These are phyloP conservation scores for Cercospora sp. DNA, from an alignment of 2,329 filamentous ascomycete species.

Conservation along the genomic window DNA sequence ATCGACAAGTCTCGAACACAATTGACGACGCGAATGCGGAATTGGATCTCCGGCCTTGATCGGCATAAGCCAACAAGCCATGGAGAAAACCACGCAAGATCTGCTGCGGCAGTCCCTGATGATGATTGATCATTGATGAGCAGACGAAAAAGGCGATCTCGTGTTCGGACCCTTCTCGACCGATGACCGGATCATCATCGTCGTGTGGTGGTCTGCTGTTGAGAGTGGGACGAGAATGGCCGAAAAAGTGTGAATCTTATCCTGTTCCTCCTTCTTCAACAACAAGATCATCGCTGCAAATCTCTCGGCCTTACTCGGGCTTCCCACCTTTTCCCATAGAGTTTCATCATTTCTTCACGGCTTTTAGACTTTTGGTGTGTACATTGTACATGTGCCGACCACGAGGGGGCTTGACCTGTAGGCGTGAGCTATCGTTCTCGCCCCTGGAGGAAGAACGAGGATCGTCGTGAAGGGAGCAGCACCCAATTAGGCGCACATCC, in stretches of 20 bases:
- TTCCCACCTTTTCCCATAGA: background rate
- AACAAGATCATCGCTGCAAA: background rate
- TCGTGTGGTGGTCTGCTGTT: background rate
- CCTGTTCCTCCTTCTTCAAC: background rate
- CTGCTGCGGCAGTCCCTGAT: background rate
- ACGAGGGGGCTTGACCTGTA: background rate
- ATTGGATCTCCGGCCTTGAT: background rate
- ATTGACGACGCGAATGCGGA: too few relatives aligned
- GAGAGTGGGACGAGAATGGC: background rate
- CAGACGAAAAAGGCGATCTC: background rate
- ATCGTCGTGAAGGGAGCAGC: too few relatives aligned
- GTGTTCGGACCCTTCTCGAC: background rate
- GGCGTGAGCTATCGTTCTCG: background rate
- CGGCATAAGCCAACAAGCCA: background rate
- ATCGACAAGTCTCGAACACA: background rate
- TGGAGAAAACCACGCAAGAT: background rate
- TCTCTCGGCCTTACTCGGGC: background rate
- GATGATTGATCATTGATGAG: background rate
- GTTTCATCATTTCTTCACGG: background rate
- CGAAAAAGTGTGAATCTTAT: background rate
- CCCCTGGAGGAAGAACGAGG: background rate
- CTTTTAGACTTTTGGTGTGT: background rate
- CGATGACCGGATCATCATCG: background rate
- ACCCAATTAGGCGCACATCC: background rate
- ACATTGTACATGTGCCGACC: background rate